Evolutionary conservation across 75 land plant genomes (phyloP).

Genomic region (Pinus tabuliformis): DNA sequence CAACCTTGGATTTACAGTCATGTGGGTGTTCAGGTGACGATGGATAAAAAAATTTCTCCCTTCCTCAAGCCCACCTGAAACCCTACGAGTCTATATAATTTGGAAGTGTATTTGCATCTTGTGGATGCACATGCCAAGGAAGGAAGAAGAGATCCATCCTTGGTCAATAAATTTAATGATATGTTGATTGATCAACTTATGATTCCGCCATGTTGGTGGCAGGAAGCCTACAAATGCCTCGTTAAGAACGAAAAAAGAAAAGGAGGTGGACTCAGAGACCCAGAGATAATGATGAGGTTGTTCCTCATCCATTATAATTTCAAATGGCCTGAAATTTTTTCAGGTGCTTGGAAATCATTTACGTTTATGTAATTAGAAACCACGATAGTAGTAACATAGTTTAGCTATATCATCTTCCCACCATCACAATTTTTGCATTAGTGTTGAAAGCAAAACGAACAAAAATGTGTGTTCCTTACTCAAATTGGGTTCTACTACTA

Average conservation of each 20-base stretch:
- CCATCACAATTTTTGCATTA: too few relatives aligned
- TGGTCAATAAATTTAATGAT: conserved; percentile 49
- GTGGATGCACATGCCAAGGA: conserved; percentile 37
- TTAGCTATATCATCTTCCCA: too few relatives aligned
- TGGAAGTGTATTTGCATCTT: conserved; percentile 56
- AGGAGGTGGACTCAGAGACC: conserved; percentile 6
- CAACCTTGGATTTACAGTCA: conserved; percentile 52
- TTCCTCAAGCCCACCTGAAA: conserved; percentile 24
- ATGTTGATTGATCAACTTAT: conserved; percentile 8
- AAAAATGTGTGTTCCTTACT: too few relatives aligned
- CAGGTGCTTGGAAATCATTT: too few relatives aligned
- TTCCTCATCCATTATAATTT: too few relatives aligned
- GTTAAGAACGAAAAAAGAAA: conserved; percentile 6
- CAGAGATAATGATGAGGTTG: background rate
- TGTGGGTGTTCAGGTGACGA: conserved; percentile 41
- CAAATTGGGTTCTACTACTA: too few relatives aligned
- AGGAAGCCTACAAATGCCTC: conserved; percentile 8
- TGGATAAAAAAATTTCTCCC: conserved; percentile 37
- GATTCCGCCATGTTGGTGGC: conserved; percentile 15
- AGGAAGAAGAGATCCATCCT: conserved; percentile 13
- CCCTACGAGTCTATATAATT: conserved; percentile 28
- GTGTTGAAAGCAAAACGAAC: too few relatives aligned
- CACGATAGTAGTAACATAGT: too few relatives aligned
- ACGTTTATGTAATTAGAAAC: too few relatives aligned
- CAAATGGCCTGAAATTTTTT: too few relatives aligned